Evolutionary conservation across 306 rosid genomes (phyloP).

Genomic region (Lithocarpus polystachyus): DNA sequence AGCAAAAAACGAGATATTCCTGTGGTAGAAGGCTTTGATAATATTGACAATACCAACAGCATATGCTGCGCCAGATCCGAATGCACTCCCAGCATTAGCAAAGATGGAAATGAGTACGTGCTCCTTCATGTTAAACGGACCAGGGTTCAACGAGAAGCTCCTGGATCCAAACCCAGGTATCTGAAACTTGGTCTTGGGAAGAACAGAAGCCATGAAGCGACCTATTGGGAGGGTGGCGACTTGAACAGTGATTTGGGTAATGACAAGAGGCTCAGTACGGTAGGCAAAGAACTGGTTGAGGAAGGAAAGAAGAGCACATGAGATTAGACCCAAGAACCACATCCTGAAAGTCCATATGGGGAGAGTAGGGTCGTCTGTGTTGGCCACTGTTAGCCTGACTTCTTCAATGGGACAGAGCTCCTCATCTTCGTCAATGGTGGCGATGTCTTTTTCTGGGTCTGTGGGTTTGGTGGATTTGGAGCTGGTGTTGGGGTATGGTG

Average conservation of each 20-base stretch:
- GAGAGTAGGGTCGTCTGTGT: slow-evolving; percentile 53
- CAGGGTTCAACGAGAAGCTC: slow-evolving; percentile 48
- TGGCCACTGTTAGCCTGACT: slow-evolving; percentile 63
- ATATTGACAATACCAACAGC: slow-evolving; percentile 58
- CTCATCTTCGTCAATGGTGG: slow-evolving; percentile 14
- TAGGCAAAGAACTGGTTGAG: slow-evolving; percentile 81
- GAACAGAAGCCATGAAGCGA: slow-evolving; percentile 56
- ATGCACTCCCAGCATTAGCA: slow-evolving; percentile 73
- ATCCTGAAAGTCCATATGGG: slow-evolving; percentile 91
- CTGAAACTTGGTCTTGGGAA: slow-evolving; percentile 40
- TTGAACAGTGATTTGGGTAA: slow-evolving; percentile 60
- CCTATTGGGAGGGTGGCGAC: slow-evolving; percentile 69
- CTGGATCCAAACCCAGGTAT: slow-evolving; percentile 45
- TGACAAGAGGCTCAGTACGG: slow-evolving; percentile 62
- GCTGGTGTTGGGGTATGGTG: neutral
- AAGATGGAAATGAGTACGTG: slow-evolving; percentile 77
- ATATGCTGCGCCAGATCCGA: slow-evolving; percentile 66
- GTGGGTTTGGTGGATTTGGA: neutral
- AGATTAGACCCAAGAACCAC: slow-evolving; percentile 71
- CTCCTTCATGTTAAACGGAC: slow-evolving; percentile 84
- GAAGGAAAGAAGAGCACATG: slow-evolving; percentile 59
- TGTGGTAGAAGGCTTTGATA: slow-evolving; percentile 55
- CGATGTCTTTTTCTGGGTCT: slow-evolving; percentile 10
- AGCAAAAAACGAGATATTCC: slow-evolving; percentile 50
- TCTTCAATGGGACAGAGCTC: slow-evolving; percentile 64